phyloP scores from a whole-genome alignment of 148 eudicot species.

The Gaultheria prostrata region DNA sequence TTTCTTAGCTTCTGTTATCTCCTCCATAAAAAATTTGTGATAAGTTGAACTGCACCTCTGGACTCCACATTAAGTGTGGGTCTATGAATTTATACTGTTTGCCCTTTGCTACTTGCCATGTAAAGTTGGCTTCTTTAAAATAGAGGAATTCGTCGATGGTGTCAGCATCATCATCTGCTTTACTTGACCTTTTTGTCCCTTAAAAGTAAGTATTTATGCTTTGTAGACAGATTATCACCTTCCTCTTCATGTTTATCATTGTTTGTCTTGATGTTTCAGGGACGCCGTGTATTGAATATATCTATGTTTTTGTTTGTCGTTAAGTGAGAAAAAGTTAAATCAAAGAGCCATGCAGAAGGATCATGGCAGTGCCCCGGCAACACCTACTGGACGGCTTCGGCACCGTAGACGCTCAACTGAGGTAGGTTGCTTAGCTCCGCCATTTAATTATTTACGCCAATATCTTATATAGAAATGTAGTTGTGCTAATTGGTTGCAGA shows the following conservation, averaged over 20 bases:
- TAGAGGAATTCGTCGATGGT: not conserved
- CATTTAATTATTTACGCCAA: not conserved
- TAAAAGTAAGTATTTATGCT: not conserved
- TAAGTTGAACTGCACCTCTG: not conserved
- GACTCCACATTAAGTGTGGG: not conserved
- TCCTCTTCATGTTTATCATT: not conserved
- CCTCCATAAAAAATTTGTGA: not conserved
- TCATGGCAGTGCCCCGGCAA: slow-evolving; percentile 28
- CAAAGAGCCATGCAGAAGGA: slow-evolving; percentile 43
- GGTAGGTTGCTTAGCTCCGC: slow-evolving; percentile 24
- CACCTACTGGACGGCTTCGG: slow-evolving; percentile 40
- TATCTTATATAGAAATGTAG: not conserved
- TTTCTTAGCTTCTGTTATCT: not conserved
- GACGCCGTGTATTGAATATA: not conserved
- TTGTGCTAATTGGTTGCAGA: not conserved
- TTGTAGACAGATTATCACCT: not conserved
- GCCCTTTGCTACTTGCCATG: not conserved
- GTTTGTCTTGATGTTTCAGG: slow-evolving; percentile 22
- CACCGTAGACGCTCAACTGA: slow-evolving; percentile 53
- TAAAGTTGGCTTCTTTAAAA: not conserved
- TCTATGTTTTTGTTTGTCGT: slow-evolving; percentile 10
- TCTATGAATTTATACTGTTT: not conserved
- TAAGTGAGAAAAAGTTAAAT: not conserved
- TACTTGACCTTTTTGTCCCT: not conserved
- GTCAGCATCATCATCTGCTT: not conserved